Conservation (phyloP, 345 rosid genomes). For the Melaleuca quinquenervia region DNA sequence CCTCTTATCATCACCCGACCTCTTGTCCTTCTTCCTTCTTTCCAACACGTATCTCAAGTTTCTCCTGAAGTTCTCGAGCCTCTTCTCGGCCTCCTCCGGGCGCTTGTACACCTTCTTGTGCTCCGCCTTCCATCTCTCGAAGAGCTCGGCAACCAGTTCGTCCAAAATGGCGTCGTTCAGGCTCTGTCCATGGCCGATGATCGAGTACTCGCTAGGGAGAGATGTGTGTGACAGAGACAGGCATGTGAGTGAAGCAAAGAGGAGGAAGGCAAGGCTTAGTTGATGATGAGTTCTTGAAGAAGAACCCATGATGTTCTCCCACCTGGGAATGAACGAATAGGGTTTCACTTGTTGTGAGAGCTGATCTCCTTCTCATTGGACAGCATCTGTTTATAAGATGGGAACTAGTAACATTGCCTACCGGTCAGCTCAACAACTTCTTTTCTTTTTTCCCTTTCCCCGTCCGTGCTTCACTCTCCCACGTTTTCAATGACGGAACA, state of each 20-base stretch:
- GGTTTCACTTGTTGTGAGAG: not conserved
- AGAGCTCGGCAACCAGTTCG: constrained; percentile 23
- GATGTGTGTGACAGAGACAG: not conserved
- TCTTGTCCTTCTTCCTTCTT: constrained; percentile 7
- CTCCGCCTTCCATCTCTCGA: constrained; percentile 36
- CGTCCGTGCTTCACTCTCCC: not conserved
- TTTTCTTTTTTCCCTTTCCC: not conserved
- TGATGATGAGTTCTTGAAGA: not conserved
- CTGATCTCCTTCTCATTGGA: not conserved
- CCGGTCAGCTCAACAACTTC: not conserved
- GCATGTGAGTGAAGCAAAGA: constrained; percentile 14
- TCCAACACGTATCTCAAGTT: constrained; percentile 36
- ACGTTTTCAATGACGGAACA: not conserved
- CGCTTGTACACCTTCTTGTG: constrained; percentile 32
- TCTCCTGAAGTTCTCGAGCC: constrained; percentile 25
- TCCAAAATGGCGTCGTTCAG: constrained; percentile 14
- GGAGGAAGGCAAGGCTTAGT: constrained; percentile 8
- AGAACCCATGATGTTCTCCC: not conserved
- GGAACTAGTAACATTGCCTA: not conserved
- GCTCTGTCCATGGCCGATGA: constrained; percentile 11
- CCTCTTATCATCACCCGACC: not conserved
- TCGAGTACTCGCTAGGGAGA: constrained; percentile 34
- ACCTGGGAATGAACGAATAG: not conserved
- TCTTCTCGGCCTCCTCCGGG: constrained; percentile 25
- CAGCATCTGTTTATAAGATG: not conserved